Evolutionary conservation across 2,329 filamentous ascomycete species (phyloP), one percentile per base, ranked within the genome.

Genomic region (Alternaria sp.): DNA sequence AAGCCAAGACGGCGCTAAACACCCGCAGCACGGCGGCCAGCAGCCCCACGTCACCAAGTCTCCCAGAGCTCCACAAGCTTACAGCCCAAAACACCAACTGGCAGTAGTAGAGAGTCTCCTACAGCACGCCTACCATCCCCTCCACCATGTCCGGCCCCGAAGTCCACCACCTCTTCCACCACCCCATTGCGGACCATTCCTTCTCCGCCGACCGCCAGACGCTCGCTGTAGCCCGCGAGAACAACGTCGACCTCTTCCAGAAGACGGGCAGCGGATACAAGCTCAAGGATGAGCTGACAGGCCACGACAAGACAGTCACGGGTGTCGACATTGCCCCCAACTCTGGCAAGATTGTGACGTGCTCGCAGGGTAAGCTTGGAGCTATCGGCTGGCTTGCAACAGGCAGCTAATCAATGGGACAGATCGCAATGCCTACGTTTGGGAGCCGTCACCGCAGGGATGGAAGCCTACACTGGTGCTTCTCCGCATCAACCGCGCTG

Each of bases 391-490:
- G 6, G 25, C 12, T 11, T 30, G 27, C 18, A 34, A 40, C 48
- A 67, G 59, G 63, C 60, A 64, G 56, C 71, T 73, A 58, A 72
- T 54, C 18, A 38, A 27, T 3, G 14, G 10, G 16, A 38, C 43
- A 96, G 95, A 99, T 81, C 92, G 95, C 71, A 99, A 99, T 80
- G 95, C 95, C 63, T 90, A 98, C 69, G 95, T 99, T 54, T 99
- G 95, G 95, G 95, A 99, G 78, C 92, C 92, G 20, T 94, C 93
- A n/a, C 87, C 92, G 1, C 86, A 88, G 41, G 94, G 94, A 58
- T 99, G 97, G 88, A 98, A 97, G 81, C 95, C 95, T 4, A 99
- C 95, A 0, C 88, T 99, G 55, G 95, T 99, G 18, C 90, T 99
- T 62, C 91, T 99, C 52, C 92, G 95, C 75, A 97, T 99, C 83